phyloP scores from a whole-genome alignment of 2,329 filamentous ascomycete species.

The Dothiorella sarmentorum region DNA sequence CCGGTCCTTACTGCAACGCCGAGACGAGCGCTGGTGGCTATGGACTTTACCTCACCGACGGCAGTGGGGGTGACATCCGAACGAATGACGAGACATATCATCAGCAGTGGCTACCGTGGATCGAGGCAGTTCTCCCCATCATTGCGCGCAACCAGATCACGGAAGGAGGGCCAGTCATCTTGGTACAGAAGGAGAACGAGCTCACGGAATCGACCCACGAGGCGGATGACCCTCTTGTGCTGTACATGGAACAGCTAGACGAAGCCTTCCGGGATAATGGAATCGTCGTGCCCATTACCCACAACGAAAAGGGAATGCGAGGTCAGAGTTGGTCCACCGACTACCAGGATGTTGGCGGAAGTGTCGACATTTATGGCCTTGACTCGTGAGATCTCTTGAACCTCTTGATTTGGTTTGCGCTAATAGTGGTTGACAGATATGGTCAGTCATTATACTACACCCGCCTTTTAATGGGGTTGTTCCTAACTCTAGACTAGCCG shows the following conservation, averaged over 20 bases:
- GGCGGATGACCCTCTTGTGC: slow-evolving; percentile 48
- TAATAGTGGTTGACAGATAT: too few relatives aligned
- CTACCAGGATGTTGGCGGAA: slow-evolving; percentile 53
- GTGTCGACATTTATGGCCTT: slow-evolving; percentile 53
- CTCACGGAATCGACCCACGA: slow-evolving; percentile 33
- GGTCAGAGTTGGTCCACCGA: slow-evolving; percentile 59
- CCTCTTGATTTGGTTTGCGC: too few relatives aligned
- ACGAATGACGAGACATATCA: slow-evolving; percentile 54
- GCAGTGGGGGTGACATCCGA: slow-evolving; percentile 53
- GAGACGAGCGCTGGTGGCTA: slow-evolving; percentile 62
- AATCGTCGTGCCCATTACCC: slow-evolving; percentile 56
- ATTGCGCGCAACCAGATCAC: slow-evolving; percentile 54
- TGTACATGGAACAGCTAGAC: slow-evolving; percentile 59
- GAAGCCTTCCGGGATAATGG: slow-evolving; percentile 53
- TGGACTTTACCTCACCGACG: slow-evolving; percentile 61
- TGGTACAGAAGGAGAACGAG: slow-evolving; percentile 60
- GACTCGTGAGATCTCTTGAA: too few relatives aligned
- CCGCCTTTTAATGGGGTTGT: too few relatives aligned
- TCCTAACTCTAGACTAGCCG: slow-evolving; percentile 59
- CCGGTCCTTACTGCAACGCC: slow-evolving; percentile 62
- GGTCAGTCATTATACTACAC: too few relatives aligned
- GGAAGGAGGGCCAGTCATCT: slow-evolving; percentile 51
- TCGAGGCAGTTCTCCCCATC: slow-evolving; percentile 49
- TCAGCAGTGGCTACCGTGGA: slow-evolving; percentile 54
- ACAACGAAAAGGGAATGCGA: slow-evolving; percentile 60